phyloP scores from a whole-genome alignment of 2,329 filamentous ascomycete genomes.

The Fusarium compactum region DNA sequence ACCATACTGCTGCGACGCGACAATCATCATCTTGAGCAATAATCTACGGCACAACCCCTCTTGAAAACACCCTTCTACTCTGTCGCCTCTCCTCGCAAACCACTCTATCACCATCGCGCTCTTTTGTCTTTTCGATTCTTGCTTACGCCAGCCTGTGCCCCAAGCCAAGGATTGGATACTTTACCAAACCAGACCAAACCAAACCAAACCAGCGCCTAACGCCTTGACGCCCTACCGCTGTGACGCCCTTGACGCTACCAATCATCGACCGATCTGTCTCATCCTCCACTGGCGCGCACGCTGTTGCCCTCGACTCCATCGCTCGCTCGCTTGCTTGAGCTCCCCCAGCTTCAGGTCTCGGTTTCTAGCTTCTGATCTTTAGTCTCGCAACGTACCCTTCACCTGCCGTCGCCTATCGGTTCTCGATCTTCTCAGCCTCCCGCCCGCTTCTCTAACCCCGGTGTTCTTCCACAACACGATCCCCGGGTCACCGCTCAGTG shows the following conservation, averaged over 20 bases:
- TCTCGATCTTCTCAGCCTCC: conserved; percentile 12
- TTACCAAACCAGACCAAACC: background rate
- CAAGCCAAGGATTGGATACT: conserved; percentile 28
- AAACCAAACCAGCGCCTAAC: conserved; percentile 38
- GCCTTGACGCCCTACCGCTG: conserved; percentile 43
- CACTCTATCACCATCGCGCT: conserved; percentile 5
- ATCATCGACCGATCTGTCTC: conserved; percentile 47
- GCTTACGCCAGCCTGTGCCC: conserved; percentile 33
- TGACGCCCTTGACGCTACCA: conserved; percentile 46
- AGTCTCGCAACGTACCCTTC: conserved; percentile 33
- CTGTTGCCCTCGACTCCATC: conserved; percentile 41
- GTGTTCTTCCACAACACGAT: conserved; percentile 19
- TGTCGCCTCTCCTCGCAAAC: conserved; percentile 12
- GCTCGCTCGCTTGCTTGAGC: conserved; percentile 33
- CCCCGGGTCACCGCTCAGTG: conserved; percentile 31
- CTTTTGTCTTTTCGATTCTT: conserved; percentile 23
- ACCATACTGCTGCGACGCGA: conserved; percentile 19
- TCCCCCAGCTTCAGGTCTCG: conserved; percentile 35
- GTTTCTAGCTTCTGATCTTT: conserved; percentile 34
- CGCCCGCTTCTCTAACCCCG: conserved; percentile 15
- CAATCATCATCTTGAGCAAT: conserved; percentile 33
- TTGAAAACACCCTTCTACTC: conserved; percentile 16
- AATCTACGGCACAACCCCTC: conserved; percentile 17
- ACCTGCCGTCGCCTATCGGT: conserved; percentile 30
- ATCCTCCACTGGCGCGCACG: conserved; percentile 41